Base-by-base conservation (phyloP, 1,284 basidiomycete genomes). In the Inonotus hispidus region DNA sequence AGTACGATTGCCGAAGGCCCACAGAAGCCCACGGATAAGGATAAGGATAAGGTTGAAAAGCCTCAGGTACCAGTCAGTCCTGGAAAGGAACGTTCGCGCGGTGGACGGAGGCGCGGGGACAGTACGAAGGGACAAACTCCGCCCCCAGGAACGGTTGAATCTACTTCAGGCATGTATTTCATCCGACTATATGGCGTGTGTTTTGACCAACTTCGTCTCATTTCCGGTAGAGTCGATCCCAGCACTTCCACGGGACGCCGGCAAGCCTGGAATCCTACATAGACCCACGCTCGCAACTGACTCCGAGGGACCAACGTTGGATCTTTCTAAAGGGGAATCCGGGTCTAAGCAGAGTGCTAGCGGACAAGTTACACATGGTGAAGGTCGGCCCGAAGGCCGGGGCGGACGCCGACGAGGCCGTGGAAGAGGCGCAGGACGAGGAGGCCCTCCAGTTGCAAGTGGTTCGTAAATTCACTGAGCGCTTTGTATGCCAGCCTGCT, bases 101-200 rank as follows among this genome's bases (percentile, higher is more conserved):
- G 56, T 23, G 56, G 61, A 19, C 49, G 56, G 41, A 62, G 52
- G 56, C 56, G 61, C 7, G 61, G 61, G 10, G 61, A 58, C 25
- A 52, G 56, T 16, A n/a, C 50, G 25, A 62, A 47, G 41, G 54
- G 50, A 29, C 52, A 50, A 23, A 32, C 61, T 11, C 47, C 47
- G n/a, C 11, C 35, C 3, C 5, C 50, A 45, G 3, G 41, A 14
- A 19, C 25, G 10, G 16, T 32, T 16, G 32, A 52, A 19, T 35
- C 32, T 41, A 32, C 16, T 46, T 7, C 47, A 35, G 37, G 50
- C 46, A 53, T 21, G 27, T 32, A 39, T 3, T 32, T 57, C 8
- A 23, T 53, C 19, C n/a, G 10, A 11, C 45, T 8, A 2, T 19
- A 59, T 41, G 5, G 10, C 55, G 7, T 43, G n/a, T n/a, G n/a